Evolutionary conservation across 208 protist genomes (phyloP), one percentile per base, ranked within the genome.

Genomic region (Crithidia acanthocephali): DNA sequence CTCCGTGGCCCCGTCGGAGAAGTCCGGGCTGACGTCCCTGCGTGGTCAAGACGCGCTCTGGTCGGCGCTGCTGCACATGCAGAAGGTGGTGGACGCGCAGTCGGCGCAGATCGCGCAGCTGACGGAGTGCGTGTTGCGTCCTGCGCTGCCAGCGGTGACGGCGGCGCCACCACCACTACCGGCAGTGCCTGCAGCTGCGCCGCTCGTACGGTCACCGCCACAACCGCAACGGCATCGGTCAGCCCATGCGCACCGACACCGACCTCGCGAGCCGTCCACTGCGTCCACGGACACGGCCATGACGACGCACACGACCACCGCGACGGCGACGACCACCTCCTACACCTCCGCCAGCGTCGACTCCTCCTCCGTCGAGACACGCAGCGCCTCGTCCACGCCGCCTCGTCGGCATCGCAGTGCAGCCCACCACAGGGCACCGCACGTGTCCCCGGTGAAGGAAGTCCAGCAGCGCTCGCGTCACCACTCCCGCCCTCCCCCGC

Each of bases 31-130:
- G 40, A 9, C 51, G 27, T 69, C 52, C 6, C 15, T 61, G 37
- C 33, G 16, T 0, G 22, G 37, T 8, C 64, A 69, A 8, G 64
- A 69, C 20, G 52, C 64, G 20, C 20, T 69, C 47, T 73, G 68
- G 58, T 60, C 58, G 22, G 48, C 48, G 32, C 10, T 73, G 37
- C 37, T 60, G 33, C 45, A 28, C 9, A 66, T 73, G 44, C 68
- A 73, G 27, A 44, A 50, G 0, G 35, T 50, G 35, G 5, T 72
- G 32, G 56, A 64, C 10, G 7, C 44, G 16, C 68, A 65, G 50
- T 60, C 68, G 4, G 28, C 58, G 10, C 68, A 73, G 28, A 61
- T 66, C 20, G 56, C 58, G 1, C 48, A 66, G 16, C 58, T 66
- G 20, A 52, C 35, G 20, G 61, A 53, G n/a, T 25, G 45, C 3